A percentile compares a stretch with the other conserved stretches of the same genome.
phyloP scores from a whole-genome alignment of 2,329 filamentous ascomycete species.

The Ophiostoma perfectum region DNA sequence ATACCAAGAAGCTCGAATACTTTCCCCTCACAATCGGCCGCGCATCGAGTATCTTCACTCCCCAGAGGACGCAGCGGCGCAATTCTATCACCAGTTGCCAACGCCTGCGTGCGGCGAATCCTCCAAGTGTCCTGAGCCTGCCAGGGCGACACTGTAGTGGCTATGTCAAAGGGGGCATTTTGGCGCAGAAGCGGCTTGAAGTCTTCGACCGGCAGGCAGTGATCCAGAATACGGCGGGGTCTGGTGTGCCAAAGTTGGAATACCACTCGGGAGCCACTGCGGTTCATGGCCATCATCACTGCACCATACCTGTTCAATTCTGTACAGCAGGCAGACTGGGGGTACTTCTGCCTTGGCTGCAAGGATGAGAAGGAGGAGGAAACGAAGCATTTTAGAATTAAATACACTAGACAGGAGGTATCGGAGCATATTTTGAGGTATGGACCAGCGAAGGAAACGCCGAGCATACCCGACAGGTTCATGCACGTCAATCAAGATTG shows the following conservation, averaged over 20 bases:
- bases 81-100: conserved; percentile 1
- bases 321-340: conserved; percentile 19
- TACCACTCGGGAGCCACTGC: conserved; percentile 4
- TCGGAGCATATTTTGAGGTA: conserved; percentile 12
- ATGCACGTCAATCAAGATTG: too few relatives aligned
- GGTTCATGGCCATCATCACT: conserved; percentile 18
- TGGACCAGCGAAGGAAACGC: conserved; percentile 1
- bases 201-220: conserved; percentile 14
- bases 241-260: conserved; percentile 2
- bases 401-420: conserved; percentile 17
- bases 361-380: background rate
- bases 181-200: conserved; percentile 5
- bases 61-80: background rate
- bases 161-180: background rate
- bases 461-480: too few relatives aligned
- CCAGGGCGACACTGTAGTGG: conserved; percentile 5
- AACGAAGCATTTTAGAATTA: conserved; percentile 9
- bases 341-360: conserved; percentile 17
- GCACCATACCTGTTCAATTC: conserved; percentile 13
- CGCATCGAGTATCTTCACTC: conserved; percentile 31
- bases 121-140: conserved; percentile 36
- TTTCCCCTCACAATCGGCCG: conserved; percentile 28
- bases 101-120: background rate
- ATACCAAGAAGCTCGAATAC: conserved; percentile 7
- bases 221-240: background rate